These are phyloP conservation scores for Trichoderma erinaceum DNA, from an alignment of 495 filamentous ascomycete genomes.

Conservation along the genomic window DNA sequence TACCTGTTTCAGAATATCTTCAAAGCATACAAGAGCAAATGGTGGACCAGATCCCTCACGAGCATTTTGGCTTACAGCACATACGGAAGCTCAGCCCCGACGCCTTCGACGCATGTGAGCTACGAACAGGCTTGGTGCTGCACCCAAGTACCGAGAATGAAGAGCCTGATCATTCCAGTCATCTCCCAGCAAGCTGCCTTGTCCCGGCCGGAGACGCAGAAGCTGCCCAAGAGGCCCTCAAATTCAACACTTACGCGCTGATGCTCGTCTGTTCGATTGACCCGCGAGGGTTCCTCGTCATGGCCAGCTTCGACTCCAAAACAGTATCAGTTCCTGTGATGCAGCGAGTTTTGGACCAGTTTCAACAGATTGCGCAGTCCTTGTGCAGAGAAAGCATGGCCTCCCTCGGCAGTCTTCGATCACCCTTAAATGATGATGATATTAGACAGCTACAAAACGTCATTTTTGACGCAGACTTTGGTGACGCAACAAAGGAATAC, in stretches of 20 bases:
- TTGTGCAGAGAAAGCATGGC: slow-evolving; percentile 25
- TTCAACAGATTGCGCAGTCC: slow-evolving; percentile 27
- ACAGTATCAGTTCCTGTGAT: slow-evolving; percentile 29
- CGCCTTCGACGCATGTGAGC: slow-evolving; percentile 58
- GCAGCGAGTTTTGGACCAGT: slow-evolving; percentile 28
- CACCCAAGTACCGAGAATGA: slow-evolving; percentile 34
- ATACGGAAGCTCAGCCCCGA: slow-evolving; percentile 58
- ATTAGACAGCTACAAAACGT: background rate
- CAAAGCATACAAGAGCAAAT: slow-evolving; percentile 48
- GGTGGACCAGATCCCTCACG: slow-evolving; percentile 49
- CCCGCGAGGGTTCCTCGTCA: slow-evolving; percentile 50
- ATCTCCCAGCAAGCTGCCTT: slow-evolving; percentile 44
- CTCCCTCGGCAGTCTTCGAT: slow-evolving; percentile 10
- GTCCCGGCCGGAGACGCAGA: slow-evolving; percentile 43
- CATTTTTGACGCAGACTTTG: background rate
- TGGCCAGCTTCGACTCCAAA: slow-evolving; percentile 57
- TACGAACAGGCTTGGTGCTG: slow-evolving; percentile 42
- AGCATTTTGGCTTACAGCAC: slow-evolving; percentile 65
- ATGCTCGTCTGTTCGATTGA: slow-evolving; percentile 58
- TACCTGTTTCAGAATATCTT: slow-evolving; percentile 34
- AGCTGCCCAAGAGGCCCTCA: slow-evolving; percentile 55
- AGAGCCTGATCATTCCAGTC: slow-evolving; percentile 23
- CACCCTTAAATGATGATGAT: background rate
- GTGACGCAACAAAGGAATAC: background rate
- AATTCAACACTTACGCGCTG: slow-evolving; percentile 62